Conservation (phyloP, 2,329 filamentous ascomycete species). For the Keithomyces neogunnii region DNA sequence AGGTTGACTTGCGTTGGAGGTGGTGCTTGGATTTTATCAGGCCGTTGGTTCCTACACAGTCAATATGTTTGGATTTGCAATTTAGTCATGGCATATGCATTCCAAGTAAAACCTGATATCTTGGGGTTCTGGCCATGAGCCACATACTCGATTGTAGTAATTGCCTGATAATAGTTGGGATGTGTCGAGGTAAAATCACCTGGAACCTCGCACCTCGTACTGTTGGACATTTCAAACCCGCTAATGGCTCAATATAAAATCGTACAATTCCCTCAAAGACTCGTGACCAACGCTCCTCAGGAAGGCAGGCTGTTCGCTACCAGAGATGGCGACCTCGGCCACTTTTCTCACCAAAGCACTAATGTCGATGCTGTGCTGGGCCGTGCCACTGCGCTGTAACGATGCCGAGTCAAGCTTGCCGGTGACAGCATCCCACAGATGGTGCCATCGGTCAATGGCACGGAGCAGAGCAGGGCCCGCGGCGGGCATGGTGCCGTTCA, state of each 20-base stretch:
- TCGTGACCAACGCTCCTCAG: not conserved
- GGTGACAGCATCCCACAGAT: conserved; percentile 10
- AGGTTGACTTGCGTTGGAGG: no score
- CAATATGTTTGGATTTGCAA: no score
- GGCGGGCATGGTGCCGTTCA: conserved; percentile 9
- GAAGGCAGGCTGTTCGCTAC: not conserved
- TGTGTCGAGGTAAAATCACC: not conserved
- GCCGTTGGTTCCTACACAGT: no score
- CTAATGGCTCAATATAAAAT: not conserved
- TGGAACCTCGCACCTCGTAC: not conserved
- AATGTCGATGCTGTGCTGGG: conserved; percentile 8
- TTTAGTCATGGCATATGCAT: no score
- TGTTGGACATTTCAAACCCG: not conserved
- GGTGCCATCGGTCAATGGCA: conserved; percentile 13
- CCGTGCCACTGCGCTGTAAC: conserved; percentile 3
- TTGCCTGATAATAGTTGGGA: not conserved
- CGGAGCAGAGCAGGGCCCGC: conserved; percentile 8
- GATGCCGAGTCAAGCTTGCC: not conserved
- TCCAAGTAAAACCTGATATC: no score
- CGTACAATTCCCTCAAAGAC: not conserved
- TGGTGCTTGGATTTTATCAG: no score
- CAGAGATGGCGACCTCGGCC: conserved; percentile 5
- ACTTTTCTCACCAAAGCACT: conserved; percentile 7
- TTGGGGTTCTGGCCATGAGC: no score
- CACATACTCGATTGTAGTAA: no score